Evolutionary conservation across 2,329 filamentous ascomycete genomes (phyloP).

Genomic region (Trichoderma sp.): DNA sequence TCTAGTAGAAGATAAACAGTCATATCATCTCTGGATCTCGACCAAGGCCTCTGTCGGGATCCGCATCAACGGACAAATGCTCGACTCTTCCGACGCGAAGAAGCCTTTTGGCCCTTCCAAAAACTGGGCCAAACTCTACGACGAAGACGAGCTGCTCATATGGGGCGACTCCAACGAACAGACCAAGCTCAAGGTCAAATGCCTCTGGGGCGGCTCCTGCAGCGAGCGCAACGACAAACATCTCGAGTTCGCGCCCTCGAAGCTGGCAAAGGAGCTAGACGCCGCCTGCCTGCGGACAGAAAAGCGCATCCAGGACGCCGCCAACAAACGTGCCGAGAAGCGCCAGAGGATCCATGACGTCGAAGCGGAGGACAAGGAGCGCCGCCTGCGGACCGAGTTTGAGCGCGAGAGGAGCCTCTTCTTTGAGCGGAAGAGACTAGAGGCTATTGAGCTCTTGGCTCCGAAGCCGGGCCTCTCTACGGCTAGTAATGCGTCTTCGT

Average conservation of each 20-base stretch:
- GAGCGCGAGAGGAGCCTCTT: constrained; percentile 52
- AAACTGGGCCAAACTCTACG: constrained; percentile 69
- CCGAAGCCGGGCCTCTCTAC: constrained; percentile 30
- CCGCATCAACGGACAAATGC: constrained; percentile 69
- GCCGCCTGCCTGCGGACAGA: constrained; percentile 50
- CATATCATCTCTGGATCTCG: constrained; percentile 72
- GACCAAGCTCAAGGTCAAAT: constrained; percentile 54
- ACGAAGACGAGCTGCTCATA: constrained; percentile 75
- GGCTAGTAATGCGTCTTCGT: constrained; percentile 15
- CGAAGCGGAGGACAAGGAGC: constrained; percentile 46
- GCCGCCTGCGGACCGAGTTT: constrained; percentile 44
- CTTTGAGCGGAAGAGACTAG: constrained; percentile 52
- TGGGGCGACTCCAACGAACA: constrained; percentile 55
- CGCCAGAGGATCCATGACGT: constrained; percentile 47
- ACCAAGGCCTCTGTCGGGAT: constrained; percentile 79
- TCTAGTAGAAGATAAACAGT: constrained; percentile 45
- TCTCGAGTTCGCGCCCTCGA: constrained; percentile 42
- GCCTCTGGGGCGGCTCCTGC: constrained; percentile 59
- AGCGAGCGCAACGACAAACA: constrained; percentile 38
- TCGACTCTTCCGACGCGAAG: constrained; percentile 59
- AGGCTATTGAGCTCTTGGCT: constrained; percentile 47
- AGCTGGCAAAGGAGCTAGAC: constrained; percentile 51
- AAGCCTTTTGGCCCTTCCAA: constrained; percentile 57
- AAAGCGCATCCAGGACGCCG: constrained; percentile 44
- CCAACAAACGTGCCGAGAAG: constrained; percentile 44